A percentile compares a stretch with the other conserved stretches of the same genome.
Conservation (phyloP, 139 green algal species). For the Tetraselmis chui region DNA sequence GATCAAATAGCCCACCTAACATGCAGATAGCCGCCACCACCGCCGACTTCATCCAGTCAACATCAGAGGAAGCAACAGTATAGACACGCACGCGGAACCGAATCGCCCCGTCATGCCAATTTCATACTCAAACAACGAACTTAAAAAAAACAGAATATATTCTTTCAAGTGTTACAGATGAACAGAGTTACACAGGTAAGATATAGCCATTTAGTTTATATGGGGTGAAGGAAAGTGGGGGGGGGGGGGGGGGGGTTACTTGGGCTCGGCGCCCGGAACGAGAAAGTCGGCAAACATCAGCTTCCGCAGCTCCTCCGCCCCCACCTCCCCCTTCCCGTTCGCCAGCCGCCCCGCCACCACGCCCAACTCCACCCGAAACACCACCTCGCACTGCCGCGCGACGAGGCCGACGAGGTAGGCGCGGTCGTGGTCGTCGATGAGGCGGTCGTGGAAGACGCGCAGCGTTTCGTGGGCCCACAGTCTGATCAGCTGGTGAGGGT, state of each 20-base stretch:
- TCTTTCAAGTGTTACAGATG: too few relatives aligned
- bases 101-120: too few relatives aligned
- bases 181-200: too few relatives aligned
- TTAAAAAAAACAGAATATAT: too few relatives aligned
- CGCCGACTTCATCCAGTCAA: too few relatives aligned
- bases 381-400: constrained; percentile 20
- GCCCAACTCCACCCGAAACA: background rate
- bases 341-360: background rate
- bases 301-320: constrained; percentile 22
- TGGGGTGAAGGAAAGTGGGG: too few relatives aligned
- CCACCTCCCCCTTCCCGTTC: background rate
- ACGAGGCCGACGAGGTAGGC: constrained; percentile 25
- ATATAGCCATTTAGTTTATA: too few relatives aligned
- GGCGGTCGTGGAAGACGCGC: constrained; percentile 40
- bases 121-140: too few relatives aligned
- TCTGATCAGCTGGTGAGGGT: constrained; percentile 14
- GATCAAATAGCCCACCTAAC: too few relatives aligned
- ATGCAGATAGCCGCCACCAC: too few relatives aligned
- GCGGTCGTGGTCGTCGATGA: constrained; percentile 35
- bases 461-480: constrained; percentile 49
- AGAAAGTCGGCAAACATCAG: constrained; percentile 78
- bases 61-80: too few relatives aligned
- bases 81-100: too few relatives aligned
- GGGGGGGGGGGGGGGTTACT: background rate
- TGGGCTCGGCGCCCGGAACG: constrained; percentile 37